Base-by-base conservation (phyloP, 495 filamentous ascomycete species). In the Cetradonia linearis region DNA sequence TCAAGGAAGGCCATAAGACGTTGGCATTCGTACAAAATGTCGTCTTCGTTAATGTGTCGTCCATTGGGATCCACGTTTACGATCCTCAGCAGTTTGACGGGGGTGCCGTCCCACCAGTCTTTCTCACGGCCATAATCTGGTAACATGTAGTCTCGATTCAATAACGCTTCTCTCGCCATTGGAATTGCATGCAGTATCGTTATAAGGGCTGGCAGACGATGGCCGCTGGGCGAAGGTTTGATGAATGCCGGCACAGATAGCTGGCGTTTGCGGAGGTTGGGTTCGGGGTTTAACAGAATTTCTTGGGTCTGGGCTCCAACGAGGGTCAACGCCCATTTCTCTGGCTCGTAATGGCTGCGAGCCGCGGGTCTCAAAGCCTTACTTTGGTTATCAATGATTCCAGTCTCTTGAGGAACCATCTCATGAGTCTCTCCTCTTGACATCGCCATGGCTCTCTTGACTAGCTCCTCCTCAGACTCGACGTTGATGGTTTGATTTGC, bases 1-100 rank as follows among this genome's bases (percentile, higher is more conserved):
- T 94, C 88, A 36, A 95, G 76, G 66, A 96, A 95, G 25, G 89
- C 90, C 72, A 95, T 81, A n/a, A 96, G 66, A 28, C 91, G 83
- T 67, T 95, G 90, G 40, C 71, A 65, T 62, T 78, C 74, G 59
- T 75, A 63, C 36, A 79, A 69, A 8, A 80, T 74, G 16, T 82
- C 78, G 23, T 77, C 73, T 66, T 72, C 76, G 8, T 77, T 68
- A 9, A 66, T 68, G 34, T 74, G 70, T 13, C 70, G 71, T 27
- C 68, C 67, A 18, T 75, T 75, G 42, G 76, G 65, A 47, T 58
- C 62, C n/a, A 78, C 65, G 18, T 80, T 76, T n/a, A 83, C 76
- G 20, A 83, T 76, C 37, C 79, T 80, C 13, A 83, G 77, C 2
- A 75, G 71, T 37, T 78, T 73, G 36, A 92, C 86, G 0, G 75